A percentile compares a stretch with the other conserved stretches of the same genome.
phyloP scores from a whole-genome alignment of 345 rosid species.

The Noccaea bulbosa region DNA sequence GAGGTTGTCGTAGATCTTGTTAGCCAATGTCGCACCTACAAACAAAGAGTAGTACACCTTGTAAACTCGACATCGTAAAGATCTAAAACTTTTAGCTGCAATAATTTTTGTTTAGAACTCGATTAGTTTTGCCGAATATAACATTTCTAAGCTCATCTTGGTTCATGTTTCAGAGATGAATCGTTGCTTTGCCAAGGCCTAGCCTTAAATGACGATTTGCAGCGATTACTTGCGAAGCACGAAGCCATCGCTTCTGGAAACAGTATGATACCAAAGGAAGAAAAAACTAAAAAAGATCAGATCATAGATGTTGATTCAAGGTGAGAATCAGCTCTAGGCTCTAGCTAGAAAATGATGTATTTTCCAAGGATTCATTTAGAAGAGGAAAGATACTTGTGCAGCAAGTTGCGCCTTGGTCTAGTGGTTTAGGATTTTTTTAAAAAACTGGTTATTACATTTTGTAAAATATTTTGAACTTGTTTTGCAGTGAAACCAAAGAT shows the following conservation, averaged over 20 bases:
- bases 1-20: slow-evolving; percentile 95
- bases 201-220: slow-evolving; percentile 93
- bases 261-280: slow-evolving; percentile 39
- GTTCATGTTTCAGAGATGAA: slow-evolving; percentile 68
- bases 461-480: background rate
- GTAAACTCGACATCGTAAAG: slow-evolving; percentile 96
- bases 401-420: slow-evolving; percentile 17
- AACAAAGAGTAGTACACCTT: slow-evolving; percentile 96
- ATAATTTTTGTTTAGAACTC: background rate
- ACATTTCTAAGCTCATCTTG: background rate
- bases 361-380: background rate
- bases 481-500: slow-evolving; percentile 38
- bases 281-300: slow-evolving; percentile 56
- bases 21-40: slow-evolving; percentile 91
- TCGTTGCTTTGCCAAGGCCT: slow-evolving; percentile 91
- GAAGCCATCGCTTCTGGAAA: slow-evolving; percentile 81
- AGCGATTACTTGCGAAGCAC: slow-evolving; percentile 84
- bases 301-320: slow-evolving; percentile 53
- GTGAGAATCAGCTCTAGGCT: slow-evolving; percentile 20
- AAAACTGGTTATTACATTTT: slow-evolving; percentile 1
- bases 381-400: slow-evolving; percentile 1
- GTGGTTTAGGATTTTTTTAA: background rate
- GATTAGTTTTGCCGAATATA: background rate
- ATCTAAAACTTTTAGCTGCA: background rate
- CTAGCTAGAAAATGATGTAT: background rate